phyloP scores from a whole-genome alignment of 352 stramenopile species.

The Pythium myriotylum region DNA sequence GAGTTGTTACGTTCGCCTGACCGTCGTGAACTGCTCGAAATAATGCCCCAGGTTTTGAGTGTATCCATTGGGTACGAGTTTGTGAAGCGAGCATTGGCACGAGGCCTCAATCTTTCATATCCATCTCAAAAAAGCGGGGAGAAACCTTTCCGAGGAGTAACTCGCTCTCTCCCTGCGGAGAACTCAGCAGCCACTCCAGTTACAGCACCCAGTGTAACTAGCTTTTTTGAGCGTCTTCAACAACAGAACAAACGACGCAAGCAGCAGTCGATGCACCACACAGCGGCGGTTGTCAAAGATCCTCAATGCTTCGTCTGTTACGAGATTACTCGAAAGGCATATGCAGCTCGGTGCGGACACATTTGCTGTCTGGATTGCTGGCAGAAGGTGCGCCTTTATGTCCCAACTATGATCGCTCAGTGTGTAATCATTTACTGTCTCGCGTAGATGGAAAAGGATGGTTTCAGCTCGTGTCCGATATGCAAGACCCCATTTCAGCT shows the following conservation, averaged over 20 bases:
- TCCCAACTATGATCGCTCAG: not conserved
- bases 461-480: constrained; percentile 71
- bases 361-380: constrained; percentile 84
- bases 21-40: constrained; percentile 53
- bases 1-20: constrained; percentile 44
- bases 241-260: constrained; percentile 60
- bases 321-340: constrained; percentile 77
- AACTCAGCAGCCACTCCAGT: not conserved
- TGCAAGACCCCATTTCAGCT: constrained; percentile 79
- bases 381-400: constrained; percentile 72
- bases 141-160: not conserved
- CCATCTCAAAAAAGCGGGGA: not conserved
- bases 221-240: constrained; percentile 72
- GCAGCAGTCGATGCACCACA: constrained; percentile 23
- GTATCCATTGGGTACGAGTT: constrained; percentile 48
- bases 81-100: constrained; percentile 38
- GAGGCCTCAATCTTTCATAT: constrained; percentile 36
- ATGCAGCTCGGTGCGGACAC: constrained; percentile 76
- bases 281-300: constrained; percentile 64
- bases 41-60: constrained; percentile 71
- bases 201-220: constrained; percentile 19
- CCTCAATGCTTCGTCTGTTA: constrained; percentile 87
- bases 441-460: constrained; percentile 50
- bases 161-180: not conserved
- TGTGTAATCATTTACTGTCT: not conserved